Percentiles rank a stretch among this genome's conserved stretches.
These are phyloP conservation scores for Suillus lakei DNA, from an alignment of 768 basidiomycete species.

Conservation along the genomic window DNA sequence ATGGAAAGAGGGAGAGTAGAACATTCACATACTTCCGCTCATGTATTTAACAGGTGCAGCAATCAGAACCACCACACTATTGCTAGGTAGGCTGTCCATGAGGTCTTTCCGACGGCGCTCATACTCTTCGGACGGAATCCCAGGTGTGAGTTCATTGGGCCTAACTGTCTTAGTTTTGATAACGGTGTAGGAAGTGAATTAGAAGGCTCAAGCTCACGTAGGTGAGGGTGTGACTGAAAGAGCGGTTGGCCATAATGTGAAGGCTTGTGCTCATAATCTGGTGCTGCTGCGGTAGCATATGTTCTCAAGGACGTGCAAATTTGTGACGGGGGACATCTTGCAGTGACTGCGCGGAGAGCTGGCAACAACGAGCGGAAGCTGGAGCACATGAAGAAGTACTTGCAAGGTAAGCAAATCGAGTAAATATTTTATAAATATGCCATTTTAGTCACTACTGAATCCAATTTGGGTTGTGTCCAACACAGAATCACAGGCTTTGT, in stretches of 20 bases:
- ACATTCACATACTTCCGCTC: constrained; percentile 66
- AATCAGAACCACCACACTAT: constrained; percentile 74
- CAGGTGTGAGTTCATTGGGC: constrained; percentile 77
- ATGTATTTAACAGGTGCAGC: constrained; percentile 87
- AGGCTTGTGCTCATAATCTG: constrained; percentile 56
- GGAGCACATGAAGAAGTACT: constrained; percentile 22
- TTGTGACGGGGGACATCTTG: constrained; percentile 2
- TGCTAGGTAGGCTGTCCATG: constrained; percentile 75
- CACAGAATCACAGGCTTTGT: constrained; percentile 6
- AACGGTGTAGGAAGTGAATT: constrained; percentile 11
- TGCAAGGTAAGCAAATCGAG: neutral
- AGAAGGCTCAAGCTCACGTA: constrained; percentile 48
- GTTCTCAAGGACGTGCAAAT: constrained; percentile 17
- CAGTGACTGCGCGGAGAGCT: neutral
- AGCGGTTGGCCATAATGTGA: constrained; percentile 82
- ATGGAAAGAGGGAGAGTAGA: constrained; percentile 13
- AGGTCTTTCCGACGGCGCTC: constrained; percentile 68
- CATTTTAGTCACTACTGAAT: neutral
- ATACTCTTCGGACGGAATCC: constrained; percentile 80
- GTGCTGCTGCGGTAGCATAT: constrained; percentile 39
- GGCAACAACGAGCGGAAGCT: constrained; percentile 22
- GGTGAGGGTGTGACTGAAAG: constrained; percentile 79
- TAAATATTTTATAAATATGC: neutral
- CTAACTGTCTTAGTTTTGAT: constrained; percentile 44
- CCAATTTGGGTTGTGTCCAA: neutral